These are phyloP conservation scores for Candida sphagnicola DNA, from an alignment of 805 yeast genomes.

Conservation along the genomic window DNA sequence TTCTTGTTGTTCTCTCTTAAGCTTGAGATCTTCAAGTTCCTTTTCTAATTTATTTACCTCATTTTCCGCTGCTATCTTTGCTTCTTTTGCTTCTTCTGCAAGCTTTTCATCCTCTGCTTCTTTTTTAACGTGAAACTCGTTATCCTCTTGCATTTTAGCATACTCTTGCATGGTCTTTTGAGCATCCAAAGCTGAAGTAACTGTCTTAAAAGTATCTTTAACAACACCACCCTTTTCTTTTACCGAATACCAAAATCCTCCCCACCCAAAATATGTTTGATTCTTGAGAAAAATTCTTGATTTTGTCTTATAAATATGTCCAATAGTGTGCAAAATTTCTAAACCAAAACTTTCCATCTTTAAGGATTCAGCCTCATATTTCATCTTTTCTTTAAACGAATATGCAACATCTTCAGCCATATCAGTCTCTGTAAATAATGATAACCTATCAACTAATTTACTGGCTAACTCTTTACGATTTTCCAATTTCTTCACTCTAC, in stretches of 20 bases:
- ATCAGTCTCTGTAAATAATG: slow-evolving; percentile 42
- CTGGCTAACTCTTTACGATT: slow-evolving; percentile 58
- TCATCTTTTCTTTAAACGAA: slow-evolving; percentile 58
- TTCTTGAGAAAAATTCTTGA: slow-evolving; percentile 62
- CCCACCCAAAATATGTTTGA: slow-evolving; percentile 58
- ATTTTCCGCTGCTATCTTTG: slow-evolving; percentile 10
- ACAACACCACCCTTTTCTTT: slow-evolving; percentile 73
- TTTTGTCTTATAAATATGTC: slow-evolving; percentile 63
- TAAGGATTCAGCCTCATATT: slow-evolving; percentile 77
- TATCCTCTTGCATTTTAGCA: slow-evolving; percentile 60
- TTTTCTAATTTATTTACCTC: slow-evolving; percentile 14
- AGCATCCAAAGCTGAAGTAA: slow-evolving; percentile 73
- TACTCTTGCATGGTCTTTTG: slow-evolving; percentile 74
- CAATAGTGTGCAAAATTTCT: slow-evolving; percentile 73
- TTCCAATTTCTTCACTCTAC: slow-evolving; percentile 60
- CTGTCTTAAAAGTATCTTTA: slow-evolving; percentile 66
- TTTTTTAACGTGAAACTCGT: slow-evolving; percentile 38
- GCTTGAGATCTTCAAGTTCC: slow-evolving; percentile 16
- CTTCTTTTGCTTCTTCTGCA: slow-evolving; percentile 12
- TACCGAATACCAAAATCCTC: slow-evolving; percentile 65
- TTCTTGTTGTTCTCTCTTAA: slow-evolving; percentile 13
- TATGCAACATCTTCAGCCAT: slow-evolving; percentile 40
- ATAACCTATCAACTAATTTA: slow-evolving; percentile 46
- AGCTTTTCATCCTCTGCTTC: slow-evolving; percentile 27
- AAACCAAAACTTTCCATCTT: slow-evolving; percentile 85